These are phyloP conservation scores for Aureobasidium sp. DNA, from an alignment of 2,329 filamentous ascomycete genomes.

Conservation along the genomic window DNA sequence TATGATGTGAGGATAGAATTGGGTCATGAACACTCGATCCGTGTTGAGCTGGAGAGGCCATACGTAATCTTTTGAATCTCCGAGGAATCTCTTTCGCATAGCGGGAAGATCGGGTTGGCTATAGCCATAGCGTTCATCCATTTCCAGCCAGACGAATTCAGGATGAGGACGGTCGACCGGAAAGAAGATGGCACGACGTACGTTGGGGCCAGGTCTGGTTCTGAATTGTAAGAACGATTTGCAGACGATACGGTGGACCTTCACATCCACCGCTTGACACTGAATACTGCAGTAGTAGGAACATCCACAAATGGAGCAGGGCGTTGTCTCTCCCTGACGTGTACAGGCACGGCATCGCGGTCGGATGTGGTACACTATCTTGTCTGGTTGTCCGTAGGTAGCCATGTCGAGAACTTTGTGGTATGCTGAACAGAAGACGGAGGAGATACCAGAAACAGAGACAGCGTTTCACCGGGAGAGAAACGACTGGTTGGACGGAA, in stretches of 20 bases:
- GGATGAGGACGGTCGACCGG: neutral
- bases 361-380: too few relatives aligned
- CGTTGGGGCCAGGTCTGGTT: neutral
- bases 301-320: neutral
- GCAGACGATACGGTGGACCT: neutral
- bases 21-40: too few relatives aligned
- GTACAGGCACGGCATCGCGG: neutral
- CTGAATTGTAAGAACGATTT: neutral
- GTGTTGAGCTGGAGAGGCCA: too few relatives aligned
- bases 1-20: too few relatives aligned
- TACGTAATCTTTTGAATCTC: neutral
- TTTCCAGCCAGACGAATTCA: neutral
- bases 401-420: neutral
- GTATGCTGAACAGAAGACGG: neutral
- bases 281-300: neutral
- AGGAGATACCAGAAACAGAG: neutral
- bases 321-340: neutral
- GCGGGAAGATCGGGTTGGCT: neutral
- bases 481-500: too few relatives aligned
- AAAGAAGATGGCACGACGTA: neutral
- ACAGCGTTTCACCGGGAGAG: neutral
- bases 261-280: neutral
- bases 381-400: neutral
- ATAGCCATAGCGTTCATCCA: neutral
- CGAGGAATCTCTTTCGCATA: neutral